Base-by-base conservation (phyloP, 768 basidiomycete genomes). In the Naganishia friedmannii region DNA sequence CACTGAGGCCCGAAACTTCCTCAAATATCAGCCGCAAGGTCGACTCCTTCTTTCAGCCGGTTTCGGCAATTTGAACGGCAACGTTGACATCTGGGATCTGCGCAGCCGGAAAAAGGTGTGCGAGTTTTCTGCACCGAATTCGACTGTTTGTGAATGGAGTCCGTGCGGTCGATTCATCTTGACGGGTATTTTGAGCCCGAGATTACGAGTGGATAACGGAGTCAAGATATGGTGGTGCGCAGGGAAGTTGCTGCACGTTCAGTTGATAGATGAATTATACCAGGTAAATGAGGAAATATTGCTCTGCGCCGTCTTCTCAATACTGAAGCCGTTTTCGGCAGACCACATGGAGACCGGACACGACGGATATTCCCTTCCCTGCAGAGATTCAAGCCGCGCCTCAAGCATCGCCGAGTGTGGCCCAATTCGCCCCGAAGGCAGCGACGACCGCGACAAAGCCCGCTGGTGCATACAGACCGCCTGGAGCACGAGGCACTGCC, bases 31-130 rank as follows among this genome's bases (percentile, higher is more conserved):
- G 80, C 91, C 94, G 0, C 94, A 98, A 81, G 90, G 89, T 10
- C 88, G 92, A 3, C 77, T 99, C 21, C 80, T 99, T 70, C 87
- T 91, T 54, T 85, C 95, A 37, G 96, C 92, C 0, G 96, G 96
- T 7, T 99, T 98, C 81, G 95, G 96, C 31, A 99, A 98, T 79
- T 85, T 99, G 55, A 91, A 93, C 0, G 96, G 96, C 23, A 92
- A 93, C 80, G 88, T 94, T 71, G 91, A 96, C 76, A 83, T 99
- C 73, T 89, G 89, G 82, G 96, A 98, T 81, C 88, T 94, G 23
- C 89, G 91, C 66, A 87, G 88, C 23, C 85, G 96, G 39, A 86
- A 84, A 72, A 94, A 93, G 79, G 86, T 90, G 66, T 87, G 88
- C 51, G 77, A 81, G 67, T 81, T 92, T 75, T 90, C 92, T 69